A percentile compares a stretch with the other conserved stretches of the same genome.
Evolutionary conservation across 2,329 filamentous ascomycete species (phyloP).

Genomic region (Aspergillus alliaceus): DNA sequence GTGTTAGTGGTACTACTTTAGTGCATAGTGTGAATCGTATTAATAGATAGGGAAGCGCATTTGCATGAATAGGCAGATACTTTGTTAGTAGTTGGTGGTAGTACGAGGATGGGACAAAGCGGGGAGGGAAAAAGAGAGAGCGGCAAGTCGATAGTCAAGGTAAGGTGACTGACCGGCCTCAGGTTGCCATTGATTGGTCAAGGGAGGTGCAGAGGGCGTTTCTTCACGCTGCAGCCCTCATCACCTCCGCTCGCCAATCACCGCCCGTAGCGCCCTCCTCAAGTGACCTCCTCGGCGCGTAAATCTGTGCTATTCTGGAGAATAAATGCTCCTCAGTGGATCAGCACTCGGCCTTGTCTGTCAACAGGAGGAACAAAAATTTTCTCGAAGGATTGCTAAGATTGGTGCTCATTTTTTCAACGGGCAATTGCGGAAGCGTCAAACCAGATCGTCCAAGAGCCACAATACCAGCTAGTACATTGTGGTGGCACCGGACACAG

Average conservation of each 20-base stretch:
- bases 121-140: neutral
- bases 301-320: constrained; percentile 1
- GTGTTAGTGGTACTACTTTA: neutral
- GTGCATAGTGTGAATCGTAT: neutral
- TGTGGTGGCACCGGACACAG: neutral
- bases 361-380: neutral
- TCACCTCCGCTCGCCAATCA: constrained; percentile 23
- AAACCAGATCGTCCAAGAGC: neutral
- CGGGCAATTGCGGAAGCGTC: neutral
- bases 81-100: neutral
- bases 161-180: neutral
- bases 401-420: neutral
- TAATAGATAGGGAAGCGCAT: constrained; percentile 1
- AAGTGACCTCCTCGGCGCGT: constrained; percentile 22
- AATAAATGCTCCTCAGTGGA: neutral
- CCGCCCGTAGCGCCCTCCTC: constrained; percentile 5
- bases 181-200: constrained; percentile 14
- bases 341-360: neutral
- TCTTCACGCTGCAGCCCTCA: constrained; percentile 27
- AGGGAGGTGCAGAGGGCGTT: constrained; percentile 15
- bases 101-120: neutral
- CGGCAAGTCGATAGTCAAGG: too few relatives aligned
- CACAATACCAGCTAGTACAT: neutral
- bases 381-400: constrained; percentile 2
- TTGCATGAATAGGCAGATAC: neutral